These are phyloP conservation scores for Eucalyptus pauciflora DNA, from an alignment of 345 rosid genomes.

Conservation along the genomic window DNA sequence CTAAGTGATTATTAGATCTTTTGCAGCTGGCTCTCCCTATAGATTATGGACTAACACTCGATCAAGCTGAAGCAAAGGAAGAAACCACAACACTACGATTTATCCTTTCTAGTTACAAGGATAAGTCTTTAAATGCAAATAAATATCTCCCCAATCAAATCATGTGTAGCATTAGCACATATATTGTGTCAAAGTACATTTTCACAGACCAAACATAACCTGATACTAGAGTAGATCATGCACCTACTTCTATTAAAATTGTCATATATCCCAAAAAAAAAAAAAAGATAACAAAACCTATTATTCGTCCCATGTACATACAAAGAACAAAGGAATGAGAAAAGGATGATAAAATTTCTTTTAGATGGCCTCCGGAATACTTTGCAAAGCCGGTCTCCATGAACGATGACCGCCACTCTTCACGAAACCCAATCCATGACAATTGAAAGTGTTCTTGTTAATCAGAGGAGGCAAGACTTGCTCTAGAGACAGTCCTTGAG, in stretches of 20 bases:
- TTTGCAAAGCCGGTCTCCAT: not conserved
- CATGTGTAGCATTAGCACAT: not conserved
- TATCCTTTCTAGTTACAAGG: not conserved
- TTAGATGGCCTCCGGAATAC: not conserved
- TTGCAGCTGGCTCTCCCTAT: too few relatives aligned
- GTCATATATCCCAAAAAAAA: not conserved
- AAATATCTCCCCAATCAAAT: not conserved
- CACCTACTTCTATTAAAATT: not conserved
- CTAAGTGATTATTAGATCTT: not conserved
- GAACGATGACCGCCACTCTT: not conserved
- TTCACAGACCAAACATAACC: not conserved
- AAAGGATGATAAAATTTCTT: not conserved
- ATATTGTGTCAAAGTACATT: not conserved
- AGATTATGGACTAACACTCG: accelerated
- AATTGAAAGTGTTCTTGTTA: not conserved
- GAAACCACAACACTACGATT: not conserved
- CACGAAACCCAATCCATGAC: not conserved
- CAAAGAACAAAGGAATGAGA: not conserved
- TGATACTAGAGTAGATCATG: not conserved
- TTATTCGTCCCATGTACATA: not conserved
- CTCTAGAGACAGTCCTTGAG: not conserved
- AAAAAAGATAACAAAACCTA: not conserved
- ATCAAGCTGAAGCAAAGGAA: not conserved
- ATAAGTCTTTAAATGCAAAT: not conserved
- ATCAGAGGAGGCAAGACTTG: not conserved